Evolutionary conservation across 192 early-diverging fungal genomes (phyloP), one percentile per base, ranked within the genome.

Genomic region (Mortierella antarctica): DNA sequence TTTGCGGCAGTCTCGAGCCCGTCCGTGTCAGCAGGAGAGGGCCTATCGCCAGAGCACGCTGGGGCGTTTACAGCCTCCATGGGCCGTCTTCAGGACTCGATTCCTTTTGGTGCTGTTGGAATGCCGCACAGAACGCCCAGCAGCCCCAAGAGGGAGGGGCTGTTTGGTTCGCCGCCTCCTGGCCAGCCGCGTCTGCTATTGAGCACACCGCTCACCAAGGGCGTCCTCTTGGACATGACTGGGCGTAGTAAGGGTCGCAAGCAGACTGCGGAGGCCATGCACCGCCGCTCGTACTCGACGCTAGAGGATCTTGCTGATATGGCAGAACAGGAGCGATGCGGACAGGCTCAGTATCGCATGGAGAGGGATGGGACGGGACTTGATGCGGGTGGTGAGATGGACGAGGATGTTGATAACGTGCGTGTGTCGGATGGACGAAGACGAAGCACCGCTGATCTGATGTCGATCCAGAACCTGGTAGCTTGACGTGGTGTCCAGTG

Each of bases 401-500:
- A 39, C 13, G 59, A 56, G 20, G 56, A 14, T 31, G 55, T 52
- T 31, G 58, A 40, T 31, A 60, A 11, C 42, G 49, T 20, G 45
- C 14, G 44, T 1, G 47, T 47, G 20, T 57, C 23, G 64, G 45
- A 56, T 12, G 50, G 56, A 53, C 54, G 74, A 40, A 49, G 73
- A 12, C 48, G 65, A 46, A 57, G 74, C 15, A 66, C 52, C 6
- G 69, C 64, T 2, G 51, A 70, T 5, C 46, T 79, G 23, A 79
- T 79, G 76, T 79, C 76, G 18, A 79, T 79, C 47, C 23, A 79
- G 56, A 71, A 66, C 53, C 40, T 79, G 44, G 74, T 76, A 31
- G 31, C 31, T 31, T 31, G 31, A 31, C 1, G 31, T 31, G 31
- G 1, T 31, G 31, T 31, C 31, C 31, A 31, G n/a, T 31, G 31